Base-by-base conservation (phyloP, 2,329 filamentous ascomycete species). In the Xenoacremonium recifei region DNA sequence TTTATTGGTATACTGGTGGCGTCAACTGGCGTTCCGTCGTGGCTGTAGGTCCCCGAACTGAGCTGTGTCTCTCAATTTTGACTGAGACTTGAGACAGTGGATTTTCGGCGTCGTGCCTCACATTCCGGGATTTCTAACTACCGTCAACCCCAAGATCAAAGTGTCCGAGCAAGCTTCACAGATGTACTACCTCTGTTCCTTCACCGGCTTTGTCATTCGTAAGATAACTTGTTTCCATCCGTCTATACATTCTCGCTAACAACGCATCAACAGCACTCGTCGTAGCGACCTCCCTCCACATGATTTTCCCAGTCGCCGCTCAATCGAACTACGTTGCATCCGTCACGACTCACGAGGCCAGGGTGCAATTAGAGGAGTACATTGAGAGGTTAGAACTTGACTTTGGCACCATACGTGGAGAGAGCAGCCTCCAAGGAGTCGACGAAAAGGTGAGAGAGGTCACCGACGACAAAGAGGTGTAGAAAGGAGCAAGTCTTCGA, bases 21-120 rank as follows among this genome's bases (percentile, higher is more conserved):
- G 66, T 71, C 32, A 85, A 84, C 49, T 84, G 77, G 77, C 71
- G 79, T 17, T 80, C 79, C 0, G 63, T 78, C 3, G 59, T 74
- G 4, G 73, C 80, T 0, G 79, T 84, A 41, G 5, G 39, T 35
- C 13, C 4, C 27, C 9, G 10, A 11, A 7, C 10, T 6, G 9
- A 9, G n/a, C 27, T 33, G 4, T 32, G 16, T 19, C 38, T 11
- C 12, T 19, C 21, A 16, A 11, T 27, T n/a, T n/a, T 35, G 30
- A 41, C 18, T 5, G n/a, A n/a, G n/a, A n/a, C 20, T 10, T 19
- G 10, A 21, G 6, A 18, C 20, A 41, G 39, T 41, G 39, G 49
- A 31, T 82, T 13, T 64, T 77, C 4, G 75, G 75, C 6, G 73
- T 83, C 1, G 71, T 64, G 2, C 80, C 80, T 0, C 76, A 73